Conservation (phyloP, 129 eudicot species). For the Saussurea involucrata region DNA sequence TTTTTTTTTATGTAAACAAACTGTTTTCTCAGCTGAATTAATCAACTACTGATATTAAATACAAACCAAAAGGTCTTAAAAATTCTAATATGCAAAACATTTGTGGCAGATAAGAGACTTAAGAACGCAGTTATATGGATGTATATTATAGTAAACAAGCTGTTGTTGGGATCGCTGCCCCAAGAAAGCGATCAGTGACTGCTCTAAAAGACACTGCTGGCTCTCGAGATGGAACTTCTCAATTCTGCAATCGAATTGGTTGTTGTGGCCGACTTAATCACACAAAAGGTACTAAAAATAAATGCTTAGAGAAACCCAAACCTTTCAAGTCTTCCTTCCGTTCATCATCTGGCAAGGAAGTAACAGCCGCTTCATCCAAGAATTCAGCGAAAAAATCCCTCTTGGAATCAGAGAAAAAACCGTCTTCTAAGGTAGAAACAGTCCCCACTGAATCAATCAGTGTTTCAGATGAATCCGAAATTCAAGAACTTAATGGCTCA, state of each 20-base stretch:
- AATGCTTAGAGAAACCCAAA: constrained; percentile 50
- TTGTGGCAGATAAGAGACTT: constrained; percentile 24
- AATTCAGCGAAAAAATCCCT: constrained; percentile 25
- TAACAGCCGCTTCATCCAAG: constrained; percentile 40
- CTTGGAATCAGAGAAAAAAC: constrained; percentile 38
- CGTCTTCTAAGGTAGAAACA: constrained; percentile 19
- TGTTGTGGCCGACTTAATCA: constrained; percentile 75
- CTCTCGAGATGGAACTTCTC: constrained; percentile 46
- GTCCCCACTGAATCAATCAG: constrained; percentile 34
- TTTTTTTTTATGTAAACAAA: neutral
- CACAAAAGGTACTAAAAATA: constrained; percentile 38
- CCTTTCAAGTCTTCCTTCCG: constrained; percentile 34
- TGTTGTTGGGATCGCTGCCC: constrained; percentile 44
- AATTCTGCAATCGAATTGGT: constrained; percentile 73
- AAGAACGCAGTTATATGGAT: constrained; percentile 46
- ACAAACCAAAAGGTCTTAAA: constrained; percentile 2
- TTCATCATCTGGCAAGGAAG: constrained; percentile 51
- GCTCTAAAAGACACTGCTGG: constrained; percentile 40
- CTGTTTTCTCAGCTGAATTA: neutral
- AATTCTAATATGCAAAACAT: neutral
- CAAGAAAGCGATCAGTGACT: constrained; percentile 47
- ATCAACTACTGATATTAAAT: neutral
- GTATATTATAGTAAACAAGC: constrained; percentile 47
- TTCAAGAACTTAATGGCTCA: constrained; percentile 13
- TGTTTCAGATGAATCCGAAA: constrained; percentile 32